Evolutionary conservation across 257 asterid species (phyloP), one percentile per base, ranked within the genome.

Genomic region (Hygrophila difformis): DNA sequence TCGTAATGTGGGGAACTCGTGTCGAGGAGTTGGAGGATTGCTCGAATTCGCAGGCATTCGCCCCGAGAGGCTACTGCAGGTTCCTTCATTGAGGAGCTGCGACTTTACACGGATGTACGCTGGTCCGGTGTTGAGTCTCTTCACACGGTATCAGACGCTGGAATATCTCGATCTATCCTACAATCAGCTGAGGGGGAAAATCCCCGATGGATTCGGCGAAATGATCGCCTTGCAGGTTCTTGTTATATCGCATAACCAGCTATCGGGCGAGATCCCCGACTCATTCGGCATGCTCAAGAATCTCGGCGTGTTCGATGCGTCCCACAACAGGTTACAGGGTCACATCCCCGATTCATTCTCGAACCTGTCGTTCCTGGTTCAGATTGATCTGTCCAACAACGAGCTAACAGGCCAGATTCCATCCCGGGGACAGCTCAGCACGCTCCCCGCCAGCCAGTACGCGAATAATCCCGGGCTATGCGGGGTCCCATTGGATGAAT

Each of bases 121-220:
- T 0, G 97, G 97, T 18, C 81, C 94, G 0, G 95, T 88, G 42
- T 57, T 88, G 45, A 88, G 95, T 56, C 78, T 71, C 13, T 84
- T 88, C 26, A 81, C 97, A 2, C 65, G 81, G 49, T 88, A 84
- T 35, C 94, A 88, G 36, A 88, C 94, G 0, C 52, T 88, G 6
- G 94, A 88, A 74, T 88, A 88, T 55, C 94, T 88, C 6, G 97
- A 88, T 66, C 79, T 88, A 39, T 88, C 97, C 0, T 88, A 88
- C 40, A 88, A 88, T 43, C 81, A 78, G 49, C 87, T 88, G 13
- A 70, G 82, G 17, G 97, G 97, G 6, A 79, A 77, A 71, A 84
- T 84, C 37, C 95, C 95, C 0, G 91, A 81, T 31, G 93, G 72
- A 20, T 84, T 84, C 11, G 97, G 97, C 0, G 97, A 73, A 1